Conservation (phyloP, 2,329 filamentous ascomycete genomes). For the Sporothrix protearum region DNA sequence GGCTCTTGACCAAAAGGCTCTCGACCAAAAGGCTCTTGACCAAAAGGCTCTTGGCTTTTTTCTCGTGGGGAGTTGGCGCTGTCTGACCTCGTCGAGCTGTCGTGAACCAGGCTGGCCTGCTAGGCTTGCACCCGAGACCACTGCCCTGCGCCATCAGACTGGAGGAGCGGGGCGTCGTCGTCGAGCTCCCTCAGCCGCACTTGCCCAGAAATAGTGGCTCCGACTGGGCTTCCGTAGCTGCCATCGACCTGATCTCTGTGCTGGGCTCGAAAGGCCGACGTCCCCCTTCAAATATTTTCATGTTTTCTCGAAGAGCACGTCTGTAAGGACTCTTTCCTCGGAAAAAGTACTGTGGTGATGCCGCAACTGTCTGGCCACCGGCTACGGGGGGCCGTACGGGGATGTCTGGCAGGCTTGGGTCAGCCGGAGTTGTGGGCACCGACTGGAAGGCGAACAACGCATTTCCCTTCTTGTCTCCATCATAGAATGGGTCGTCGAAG, state of each 20-base stretch:
- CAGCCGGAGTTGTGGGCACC: slow-evolving; percentile 22
- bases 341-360: slow-evolving; percentile 43
- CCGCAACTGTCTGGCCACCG: not conserved
- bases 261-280: not conserved
- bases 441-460: slow-evolving; percentile 23
- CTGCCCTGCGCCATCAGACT: slow-evolving; percentile 21
- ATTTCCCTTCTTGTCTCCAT: not conserved
- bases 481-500: slow-evolving; percentile 24
- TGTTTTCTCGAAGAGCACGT: slow-evolving; percentile 48
- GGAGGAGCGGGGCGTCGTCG: slow-evolving; percentile 24
- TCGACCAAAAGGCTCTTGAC: not conserved
- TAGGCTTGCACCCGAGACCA: slow-evolving; percentile 29
- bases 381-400: not conserved
- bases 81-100: slow-evolving; percentile 19
- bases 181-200: not conserved
- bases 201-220: not conserved
- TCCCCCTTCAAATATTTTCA: slow-evolving; percentile 38
- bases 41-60: not conserved
- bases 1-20: not conserved
- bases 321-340: slow-evolving; percentile 55
- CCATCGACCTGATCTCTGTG: not conserved
- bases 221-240: not conserved
- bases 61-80: slow-evolving; percentile 19
- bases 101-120: slow-evolving; percentile 26
- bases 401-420: not conserved